These are phyloP conservation scores for Sequoiadendron giganteum DNA, from an alignment of 75 land plant species.

Conservation along the genomic window DNA sequence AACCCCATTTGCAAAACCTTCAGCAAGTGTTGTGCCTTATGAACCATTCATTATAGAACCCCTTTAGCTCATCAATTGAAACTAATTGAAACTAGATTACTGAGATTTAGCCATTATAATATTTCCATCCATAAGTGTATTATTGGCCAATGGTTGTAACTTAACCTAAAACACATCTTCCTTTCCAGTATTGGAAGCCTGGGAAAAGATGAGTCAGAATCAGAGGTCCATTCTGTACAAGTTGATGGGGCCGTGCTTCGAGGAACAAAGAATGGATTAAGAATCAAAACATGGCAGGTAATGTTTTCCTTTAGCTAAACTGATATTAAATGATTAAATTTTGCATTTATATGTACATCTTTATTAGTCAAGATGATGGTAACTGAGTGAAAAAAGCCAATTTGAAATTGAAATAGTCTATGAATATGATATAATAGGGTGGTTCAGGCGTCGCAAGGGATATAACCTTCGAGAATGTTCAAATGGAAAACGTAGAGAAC, in stretches of 20 bases:
- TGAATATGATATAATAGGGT: slow-evolving; percentile 29
- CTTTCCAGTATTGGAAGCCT: slow-evolving; percentile 36
- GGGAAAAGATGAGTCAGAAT: slow-evolving; percentile 24
- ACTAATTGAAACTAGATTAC: too few relatives aligned
- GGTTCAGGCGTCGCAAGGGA: slow-evolving; percentile 50
- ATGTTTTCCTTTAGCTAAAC: too few relatives aligned
- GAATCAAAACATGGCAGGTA: slow-evolving; percentile 76
- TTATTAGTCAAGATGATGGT: neutral
- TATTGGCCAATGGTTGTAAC: too few relatives aligned
- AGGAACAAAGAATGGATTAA: slow-evolving; percentile 50
- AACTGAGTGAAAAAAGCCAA: neutral
- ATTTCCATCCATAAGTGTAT: neutral
- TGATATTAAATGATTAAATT: too few relatives aligned
- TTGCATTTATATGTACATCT: neutral
- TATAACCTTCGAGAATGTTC: slow-evolving; percentile 39
- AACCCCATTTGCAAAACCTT: too few relatives aligned
- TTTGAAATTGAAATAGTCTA: neutral
- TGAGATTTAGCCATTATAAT: neutral
- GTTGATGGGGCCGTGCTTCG: slow-evolving; percentile 36
- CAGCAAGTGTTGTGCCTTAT: too few relatives aligned
- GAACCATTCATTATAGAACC: too few relatives aligned
- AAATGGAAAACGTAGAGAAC: slow-evolving; percentile 22
- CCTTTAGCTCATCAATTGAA: too few relatives aligned
- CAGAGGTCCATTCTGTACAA: slow-evolving; percentile 29
- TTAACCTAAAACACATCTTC: too few relatives aligned